Evolutionary conservation across 148 eudicot genomes (phyloP).

Genomic region (Rhododendron henanense): DNA sequence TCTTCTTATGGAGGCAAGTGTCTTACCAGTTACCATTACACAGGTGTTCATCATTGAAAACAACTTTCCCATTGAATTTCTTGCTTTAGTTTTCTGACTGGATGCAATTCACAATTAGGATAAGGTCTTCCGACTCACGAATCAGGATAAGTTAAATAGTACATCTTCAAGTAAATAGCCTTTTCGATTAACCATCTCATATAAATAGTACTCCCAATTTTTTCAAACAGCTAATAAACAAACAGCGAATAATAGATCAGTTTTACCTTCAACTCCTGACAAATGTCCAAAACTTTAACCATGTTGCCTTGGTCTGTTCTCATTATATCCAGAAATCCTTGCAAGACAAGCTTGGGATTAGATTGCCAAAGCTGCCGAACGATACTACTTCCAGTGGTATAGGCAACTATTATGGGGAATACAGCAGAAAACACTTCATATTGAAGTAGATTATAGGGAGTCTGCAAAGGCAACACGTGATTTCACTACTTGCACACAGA

Average conservation of each 20-base stretch:
- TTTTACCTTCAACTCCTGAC: constrained; percentile 15
- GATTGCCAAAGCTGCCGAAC: constrained; percentile 8
- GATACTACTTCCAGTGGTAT: neutral
- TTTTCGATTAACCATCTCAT: too few species aligned
- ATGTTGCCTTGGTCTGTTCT: too few species aligned
- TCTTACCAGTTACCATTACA: too few species aligned
- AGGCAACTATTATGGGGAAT: constrained; percentile 1
- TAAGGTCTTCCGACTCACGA: too few species aligned
- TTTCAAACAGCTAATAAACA: neutral
- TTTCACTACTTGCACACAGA: neutral
- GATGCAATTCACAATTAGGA: too few species aligned
- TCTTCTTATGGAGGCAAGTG: too few species aligned
- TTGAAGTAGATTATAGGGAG: constrained; percentile 12
- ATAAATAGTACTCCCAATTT: too few species aligned
- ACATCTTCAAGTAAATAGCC: too few species aligned
- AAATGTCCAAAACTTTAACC: neutral
- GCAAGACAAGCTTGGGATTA: constrained; percentile 1
- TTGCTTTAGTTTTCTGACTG: too few species aligned
- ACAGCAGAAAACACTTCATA: constrained; percentile 6
- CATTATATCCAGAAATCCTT: neutral
- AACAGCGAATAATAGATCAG: neutral
- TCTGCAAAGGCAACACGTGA: neutral
- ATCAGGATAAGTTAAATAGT: too few species aligned
- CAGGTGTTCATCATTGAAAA: too few species aligned
- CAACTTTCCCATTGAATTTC: too few species aligned